Evolutionary conservation across 768 basidiomycete species (phyloP).

Genomic region (Mycena belliarum): DNA sequence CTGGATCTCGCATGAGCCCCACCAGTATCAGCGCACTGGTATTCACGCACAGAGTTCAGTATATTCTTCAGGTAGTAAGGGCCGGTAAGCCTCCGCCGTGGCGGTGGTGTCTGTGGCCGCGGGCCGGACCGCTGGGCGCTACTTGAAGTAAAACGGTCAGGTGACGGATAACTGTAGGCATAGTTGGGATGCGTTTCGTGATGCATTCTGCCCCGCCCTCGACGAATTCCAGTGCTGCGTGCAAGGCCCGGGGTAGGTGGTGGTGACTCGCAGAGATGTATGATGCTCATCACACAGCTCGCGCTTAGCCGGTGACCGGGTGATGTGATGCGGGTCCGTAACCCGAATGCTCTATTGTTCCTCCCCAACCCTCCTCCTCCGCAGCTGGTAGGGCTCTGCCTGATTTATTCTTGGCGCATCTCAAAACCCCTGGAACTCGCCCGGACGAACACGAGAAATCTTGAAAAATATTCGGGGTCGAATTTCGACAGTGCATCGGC

Average conservation of each 20-base stretch:
- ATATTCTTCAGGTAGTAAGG: slow-evolving; percentile 17
- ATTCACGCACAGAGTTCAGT: slow-evolving; percentile 15
- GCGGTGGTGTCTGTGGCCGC: background rate
- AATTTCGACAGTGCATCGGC: too few species aligned
- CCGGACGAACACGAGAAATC: too few species aligned
- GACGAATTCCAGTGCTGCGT: background rate
- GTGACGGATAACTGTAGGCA: background rate
- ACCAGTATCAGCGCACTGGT: background rate
- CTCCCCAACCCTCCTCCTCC: too few species aligned
- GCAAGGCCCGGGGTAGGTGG: background rate
- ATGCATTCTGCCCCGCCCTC: too few species aligned
- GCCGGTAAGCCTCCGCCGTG: slow-evolving; percentile 14
- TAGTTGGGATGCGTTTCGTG: background rate
- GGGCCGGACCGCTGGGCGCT: background rate
- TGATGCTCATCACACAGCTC: slow-evolving; percentile 4
- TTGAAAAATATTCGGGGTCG: too few species aligned
- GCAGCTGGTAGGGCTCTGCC: too few species aligned
- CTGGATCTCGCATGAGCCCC: background rate
- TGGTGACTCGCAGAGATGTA: background rate
- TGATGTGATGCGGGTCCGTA: background rate
- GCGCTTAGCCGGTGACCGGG: background rate
- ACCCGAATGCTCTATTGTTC: background rate
- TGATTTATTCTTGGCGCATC: too few species aligned
- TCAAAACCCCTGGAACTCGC: too few species aligned
- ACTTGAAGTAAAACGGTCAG: background rate